Percentiles rank a stretch among this genome's conserved stretches.
Conservation (phyloP, 2,329 filamentous ascomycete genomes). For the Pseudophaeomoniella oleicola region DNA sequence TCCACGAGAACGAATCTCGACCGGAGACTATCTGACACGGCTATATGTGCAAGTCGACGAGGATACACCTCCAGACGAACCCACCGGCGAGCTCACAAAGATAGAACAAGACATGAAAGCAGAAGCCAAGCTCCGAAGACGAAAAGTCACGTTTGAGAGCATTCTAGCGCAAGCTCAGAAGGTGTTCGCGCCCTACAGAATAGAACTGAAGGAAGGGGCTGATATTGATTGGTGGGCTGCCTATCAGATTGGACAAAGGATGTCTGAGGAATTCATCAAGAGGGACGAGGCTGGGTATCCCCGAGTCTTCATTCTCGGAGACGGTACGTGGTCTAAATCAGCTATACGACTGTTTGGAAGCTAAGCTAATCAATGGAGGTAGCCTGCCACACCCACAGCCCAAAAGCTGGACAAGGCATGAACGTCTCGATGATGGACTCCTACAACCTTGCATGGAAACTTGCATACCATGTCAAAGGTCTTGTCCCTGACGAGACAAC, state of each 20-base stretch:
- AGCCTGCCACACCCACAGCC: constrained; percentile 19
- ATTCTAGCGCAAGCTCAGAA: constrained; percentile 49
- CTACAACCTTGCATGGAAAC: constrained; percentile 45
- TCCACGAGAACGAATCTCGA: constrained; percentile 34
- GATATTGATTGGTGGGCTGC: constrained; percentile 56
- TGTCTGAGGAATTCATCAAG: constrained; percentile 41
- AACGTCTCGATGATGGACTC: constrained; percentile 57
- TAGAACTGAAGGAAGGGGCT: constrained; percentile 36
- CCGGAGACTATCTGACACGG: constrained; percentile 41
- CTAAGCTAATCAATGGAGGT: constrained; percentile 15
- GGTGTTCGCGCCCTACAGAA: constrained; percentile 52
- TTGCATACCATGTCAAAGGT: constrained; percentile 33
- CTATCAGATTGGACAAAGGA: constrained; percentile 54
- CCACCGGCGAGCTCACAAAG: constrained; percentile 4
- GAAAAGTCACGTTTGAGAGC: constrained; percentile 46
- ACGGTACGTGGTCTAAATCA: constrained; percentile 25
- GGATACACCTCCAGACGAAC: constrained; percentile 8
- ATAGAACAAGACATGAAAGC: constrained; percentile 21
- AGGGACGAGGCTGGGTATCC: constrained; percentile 17
- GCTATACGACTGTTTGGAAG: constrained; percentile 22
- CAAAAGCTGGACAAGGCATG: constrained; percentile 58
- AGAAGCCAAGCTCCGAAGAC: constrained; percentile 38
- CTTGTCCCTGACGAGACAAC: constrained; percentile 8
- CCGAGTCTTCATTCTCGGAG: constrained; percentile 34
- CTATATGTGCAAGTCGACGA: constrained; percentile 50